These are phyloP conservation scores for Candida vartiovaarae DNA, from an alignment of 805 yeast species.

Conservation along the genomic window DNA sequence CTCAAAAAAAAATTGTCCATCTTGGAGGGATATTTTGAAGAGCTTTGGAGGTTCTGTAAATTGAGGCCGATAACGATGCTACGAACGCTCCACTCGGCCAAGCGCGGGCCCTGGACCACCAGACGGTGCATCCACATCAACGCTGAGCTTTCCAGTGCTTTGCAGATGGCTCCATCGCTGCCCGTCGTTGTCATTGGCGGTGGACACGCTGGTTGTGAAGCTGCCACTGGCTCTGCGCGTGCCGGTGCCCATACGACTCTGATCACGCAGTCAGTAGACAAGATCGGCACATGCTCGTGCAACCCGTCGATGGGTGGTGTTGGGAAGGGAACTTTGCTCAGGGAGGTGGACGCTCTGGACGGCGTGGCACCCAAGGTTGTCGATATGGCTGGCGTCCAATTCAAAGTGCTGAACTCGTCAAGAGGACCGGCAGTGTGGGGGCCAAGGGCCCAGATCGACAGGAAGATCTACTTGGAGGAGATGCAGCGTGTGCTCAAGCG, in stretches of 20 bases:
- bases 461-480: slow-evolving; percentile 65
- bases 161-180: slow-evolving; percentile 13
- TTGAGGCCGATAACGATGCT: background rate
- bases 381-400: slow-evolving; percentile 90
- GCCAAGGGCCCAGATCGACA: slow-evolving; percentile 92
- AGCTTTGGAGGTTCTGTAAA: too few species aligned
- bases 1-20: background rate
- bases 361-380: slow-evolving; percentile 86
- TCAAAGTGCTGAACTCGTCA: slow-evolving; percentile 75
- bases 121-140: slow-evolving; percentile 14
- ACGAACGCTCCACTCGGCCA: background rate
- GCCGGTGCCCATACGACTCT: slow-evolving; percentile 65
- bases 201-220: slow-evolving; percentile 99
- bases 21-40: too few species aligned
- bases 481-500: slow-evolving; percentile 64
- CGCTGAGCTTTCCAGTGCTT: slow-evolving; percentile 14
- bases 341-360: slow-evolving; percentile 94
- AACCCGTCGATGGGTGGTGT: slow-evolving; percentile 98
- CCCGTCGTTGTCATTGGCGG: slow-evolving; percentile 93
- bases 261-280: slow-evolving; percentile 66
- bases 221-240: slow-evolving; percentile 89
- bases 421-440: slow-evolving; percentile 99
- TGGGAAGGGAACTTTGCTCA: slow-evolving; percentile 88
- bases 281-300: slow-evolving; percentile 93
- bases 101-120: background rate